phyloP scores from a whole-genome alignment of 768 basidiomycete species.

The Mycena sanguinolenta region DNA sequence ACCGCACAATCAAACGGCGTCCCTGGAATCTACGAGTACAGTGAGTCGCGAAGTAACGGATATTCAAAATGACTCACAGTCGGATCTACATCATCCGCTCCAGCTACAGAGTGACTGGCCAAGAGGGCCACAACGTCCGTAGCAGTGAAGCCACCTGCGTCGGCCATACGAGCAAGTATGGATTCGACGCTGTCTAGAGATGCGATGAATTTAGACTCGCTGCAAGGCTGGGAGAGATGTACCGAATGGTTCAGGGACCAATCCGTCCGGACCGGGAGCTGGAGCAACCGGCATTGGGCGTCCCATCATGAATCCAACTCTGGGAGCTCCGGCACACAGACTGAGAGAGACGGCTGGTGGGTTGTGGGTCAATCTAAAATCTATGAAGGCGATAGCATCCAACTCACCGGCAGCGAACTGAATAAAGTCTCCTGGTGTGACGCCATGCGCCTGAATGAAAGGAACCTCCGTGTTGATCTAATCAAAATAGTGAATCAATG shows the following conservation, averaged over 20 bases:
- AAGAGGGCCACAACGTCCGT: conserved; percentile 43
- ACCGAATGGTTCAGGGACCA: background rate
- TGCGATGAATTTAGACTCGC: background rate
- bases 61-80: conserved; percentile 32
- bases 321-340: conserved; percentile 43
- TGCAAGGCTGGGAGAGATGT: background rate
- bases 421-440: conserved; percentile 48
- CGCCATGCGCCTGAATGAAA: conserved; percentile 39
- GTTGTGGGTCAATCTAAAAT: background rate
- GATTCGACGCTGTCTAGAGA: conserved; percentile 17
- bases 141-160: conserved; percentile 38
- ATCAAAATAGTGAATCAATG: background rate
- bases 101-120: conserved; percentile 38
- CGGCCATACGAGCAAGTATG: conserved; percentile 39
- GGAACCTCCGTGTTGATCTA: conserved; percentile 38
- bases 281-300: background rate
- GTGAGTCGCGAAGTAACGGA: conserved; percentile 25
- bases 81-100: conserved; percentile 43
- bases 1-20: conserved; percentile 34
- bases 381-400: background rate
- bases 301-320: background rate
- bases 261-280: background rate
- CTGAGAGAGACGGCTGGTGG: conserved; percentile 20
- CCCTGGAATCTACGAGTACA: conserved; percentile 30
- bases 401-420: conserved; percentile 43